These are phyloP conservation scores for Metschnikowia cubensis DNA, from an alignment of 805 yeast species.

Conservation along the genomic window DNA sequence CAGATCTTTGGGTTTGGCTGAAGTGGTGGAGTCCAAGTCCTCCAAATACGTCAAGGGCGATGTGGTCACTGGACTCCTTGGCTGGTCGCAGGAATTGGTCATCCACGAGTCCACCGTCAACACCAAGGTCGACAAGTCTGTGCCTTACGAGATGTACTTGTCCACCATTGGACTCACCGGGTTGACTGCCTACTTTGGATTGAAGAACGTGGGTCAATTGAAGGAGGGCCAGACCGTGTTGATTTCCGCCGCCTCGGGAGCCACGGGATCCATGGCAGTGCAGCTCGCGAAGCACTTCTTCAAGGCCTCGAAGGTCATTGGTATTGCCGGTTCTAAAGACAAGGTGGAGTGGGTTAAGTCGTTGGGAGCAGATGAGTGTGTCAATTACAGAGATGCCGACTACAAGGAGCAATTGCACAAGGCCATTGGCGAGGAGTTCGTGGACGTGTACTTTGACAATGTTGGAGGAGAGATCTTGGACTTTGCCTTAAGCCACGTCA, in stretches of 20 bases:
- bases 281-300: constrained; percentile 53
- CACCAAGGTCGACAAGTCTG: constrained; percentile 26
- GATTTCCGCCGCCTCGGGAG: constrained; percentile 67
- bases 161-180: constrained; percentile 55
- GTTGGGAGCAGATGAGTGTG: constrained; percentile 49
- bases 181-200: constrained; percentile 57
- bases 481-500: constrained; percentile 36
- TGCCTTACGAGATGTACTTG: constrained; percentile 42
- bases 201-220: constrained; percentile 47
- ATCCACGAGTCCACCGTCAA: constrained; percentile 24
- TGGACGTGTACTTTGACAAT: constrained; percentile 55
- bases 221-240: constrained; percentile 44
- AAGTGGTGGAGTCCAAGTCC: constrained; percentile 46
- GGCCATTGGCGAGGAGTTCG: constrained; percentile 42
- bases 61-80: constrained; percentile 32
- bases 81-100: constrained; percentile 49
- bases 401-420: constrained; percentile 23
- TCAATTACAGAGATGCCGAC: constrained; percentile 48
- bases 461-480: constrained; percentile 62
- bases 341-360: constrained; percentile 53
- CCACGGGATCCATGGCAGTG: constrained; percentile 60
- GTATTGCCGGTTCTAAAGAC: constrained; percentile 56
- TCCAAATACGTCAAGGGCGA: constrained; percentile 42
- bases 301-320: constrained; percentile 54
- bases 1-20: constrained; percentile 44